Percentiles rank a stretch among this genome's conserved stretches.
Conservation (phyloP, 345 rosid genomes). For the Geranium rotundifolium region DNA sequence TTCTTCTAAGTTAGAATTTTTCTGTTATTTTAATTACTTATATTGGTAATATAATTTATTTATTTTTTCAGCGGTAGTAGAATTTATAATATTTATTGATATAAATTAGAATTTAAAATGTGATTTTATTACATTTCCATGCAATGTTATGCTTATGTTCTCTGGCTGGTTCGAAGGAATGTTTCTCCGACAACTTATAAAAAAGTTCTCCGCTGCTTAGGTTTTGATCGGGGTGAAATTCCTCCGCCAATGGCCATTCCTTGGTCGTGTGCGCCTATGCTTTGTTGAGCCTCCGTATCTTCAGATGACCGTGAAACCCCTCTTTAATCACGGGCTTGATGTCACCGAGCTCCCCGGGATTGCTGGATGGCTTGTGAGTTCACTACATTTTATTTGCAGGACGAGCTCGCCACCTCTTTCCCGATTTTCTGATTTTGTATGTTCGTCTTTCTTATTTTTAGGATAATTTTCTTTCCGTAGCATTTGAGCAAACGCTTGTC, state of each 20-base stretch:
- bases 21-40: too few relatives aligned
- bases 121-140: too few relatives aligned
- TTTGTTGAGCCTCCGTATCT: conserved; percentile 94
- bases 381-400: not conserved
- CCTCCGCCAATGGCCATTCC: conserved; percentile 73
- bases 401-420: conserved; percentile 6
- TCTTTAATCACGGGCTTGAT: conserved; percentile 65
- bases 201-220: conserved; percentile 21
- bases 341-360: conserved; percentile 85
- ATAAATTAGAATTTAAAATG: too few relatives aligned
- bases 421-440: conserved; percentile 3
- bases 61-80: too few relatives aligned
- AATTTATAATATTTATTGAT: too few relatives aligned
- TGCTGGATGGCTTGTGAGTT: conserved; percentile 98
- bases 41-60: too few relatives aligned
- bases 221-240: conserved; percentile 87
- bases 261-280: conserved; percentile 81
- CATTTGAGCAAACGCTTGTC: conserved; percentile 84
- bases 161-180: too few relatives aligned
- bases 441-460: conserved; percentile 21
- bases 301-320: conserved; percentile 85
- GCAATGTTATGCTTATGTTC: too few relatives aligned
- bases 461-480: conserved; percentile 83
- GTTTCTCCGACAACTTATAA: too few relatives aligned
- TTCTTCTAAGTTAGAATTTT: too few relatives aligned